phyloP scores from a whole-genome alignment of 1,284 basidiomycete genomes.

The Heterobasidion annosum region DNA sequence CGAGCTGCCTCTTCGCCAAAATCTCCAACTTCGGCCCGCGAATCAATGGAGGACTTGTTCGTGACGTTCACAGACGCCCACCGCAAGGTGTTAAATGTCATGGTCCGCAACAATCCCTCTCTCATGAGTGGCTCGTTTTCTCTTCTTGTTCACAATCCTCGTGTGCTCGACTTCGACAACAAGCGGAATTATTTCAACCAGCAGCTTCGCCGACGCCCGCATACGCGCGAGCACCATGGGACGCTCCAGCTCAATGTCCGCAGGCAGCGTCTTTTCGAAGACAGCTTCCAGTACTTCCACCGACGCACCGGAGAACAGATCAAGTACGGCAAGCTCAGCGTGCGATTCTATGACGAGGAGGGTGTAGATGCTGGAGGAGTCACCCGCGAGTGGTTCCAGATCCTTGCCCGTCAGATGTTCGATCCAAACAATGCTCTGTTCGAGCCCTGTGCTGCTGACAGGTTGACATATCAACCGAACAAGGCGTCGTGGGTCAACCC shows the following conservation, averaged over 20 bases:
- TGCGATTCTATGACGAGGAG: conserved; percentile 96
- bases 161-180: conserved; percentile 99
- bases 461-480: conserved; percentile 94
- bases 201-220: conserved; percentile 84
- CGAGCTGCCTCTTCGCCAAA: conserved; percentile 57
- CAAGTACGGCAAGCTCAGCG: conserved; percentile 95
- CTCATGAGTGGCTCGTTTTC: conserved; percentile 98
- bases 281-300: conserved; percentile 91
- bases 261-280: conserved; percentile 91
- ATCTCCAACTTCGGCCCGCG: conserved; percentile 55
- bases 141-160: conserved; percentile 90
- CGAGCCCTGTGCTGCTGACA: conserved; percentile 93
- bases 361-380: conserved; percentile 98
- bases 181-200: conserved; percentile 98
- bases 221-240: conserved; percentile 72
- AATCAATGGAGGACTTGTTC: conserved; percentile 84
- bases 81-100: conserved; percentile 90
- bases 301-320: conserved; percentile 92
- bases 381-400: conserved; percentile 98
- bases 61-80: conserved; percentile 93
- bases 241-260: conserved; percentile 91
- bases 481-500: conserved; percentile 92
- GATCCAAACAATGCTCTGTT: conserved; percentile 99
- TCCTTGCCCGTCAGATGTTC: conserved; percentile 97
- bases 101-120: conserved; percentile 97